These are phyloP conservation scores for Miscanthus lutarioriparius DNA, from an alignment of 176 grass and related monocot genomes.

Conservation along the genomic window DNA sequence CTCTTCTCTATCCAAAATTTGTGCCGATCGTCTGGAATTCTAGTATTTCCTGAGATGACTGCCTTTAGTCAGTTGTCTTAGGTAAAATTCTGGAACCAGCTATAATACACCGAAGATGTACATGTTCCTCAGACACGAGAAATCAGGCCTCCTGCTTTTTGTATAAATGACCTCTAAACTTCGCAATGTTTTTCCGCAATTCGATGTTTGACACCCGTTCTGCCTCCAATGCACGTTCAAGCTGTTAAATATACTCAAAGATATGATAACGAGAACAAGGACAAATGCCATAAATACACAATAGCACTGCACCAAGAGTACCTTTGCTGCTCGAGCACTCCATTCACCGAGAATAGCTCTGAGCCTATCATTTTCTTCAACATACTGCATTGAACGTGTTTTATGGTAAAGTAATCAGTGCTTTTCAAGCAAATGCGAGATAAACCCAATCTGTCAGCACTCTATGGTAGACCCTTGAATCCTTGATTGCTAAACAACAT, in stretches of 20 bases:
- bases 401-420: constrained; percentile 18
- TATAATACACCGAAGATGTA: constrained; percentile 7
- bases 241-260: constrained; percentile 44
- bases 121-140: neutral
- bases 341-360: constrained; percentile 98
- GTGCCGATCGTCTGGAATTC: neutral
- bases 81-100: constrained; percentile 6
- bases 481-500: constrained; percentile 5
- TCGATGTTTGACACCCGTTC: constrained; percentile 68
- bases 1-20: constrained; percentile 2
- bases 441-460: neutral
- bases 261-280: constrained; percentile 3
- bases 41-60: neutral
- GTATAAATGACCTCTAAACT: constrained; percentile 37
- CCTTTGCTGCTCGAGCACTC: constrained; percentile 96
- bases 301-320: constrained; percentile 24
- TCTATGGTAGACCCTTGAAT: constrained; percentile 1
- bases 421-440: neutral
- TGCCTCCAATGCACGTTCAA: constrained; percentile 86
- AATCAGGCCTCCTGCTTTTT: constrained; percentile 44
- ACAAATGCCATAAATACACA: constrained; percentile 24
- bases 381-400: constrained; percentile 60
- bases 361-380: constrained; percentile 97
- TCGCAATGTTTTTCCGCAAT: constrained; percentile 63
- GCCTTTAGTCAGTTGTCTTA: constrained; percentile 7